These are phyloP conservation scores for Claviceps cyperi DNA, from an alignment of 2,329 filamentous ascomycete species.

Conservation along the genomic window DNA sequence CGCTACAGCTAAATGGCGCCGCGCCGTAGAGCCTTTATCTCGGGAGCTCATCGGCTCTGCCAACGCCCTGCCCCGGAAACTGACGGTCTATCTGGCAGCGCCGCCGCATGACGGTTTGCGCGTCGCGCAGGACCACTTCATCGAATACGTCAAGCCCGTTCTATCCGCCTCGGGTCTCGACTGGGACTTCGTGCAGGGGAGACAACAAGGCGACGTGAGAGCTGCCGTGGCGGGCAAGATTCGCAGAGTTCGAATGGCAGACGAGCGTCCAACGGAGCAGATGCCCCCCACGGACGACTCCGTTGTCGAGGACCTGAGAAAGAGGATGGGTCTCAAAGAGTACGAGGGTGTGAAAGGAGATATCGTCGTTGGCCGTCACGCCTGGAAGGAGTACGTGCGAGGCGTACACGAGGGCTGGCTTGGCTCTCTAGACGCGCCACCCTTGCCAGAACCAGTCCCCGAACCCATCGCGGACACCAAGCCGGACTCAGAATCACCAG, in stretches of 20 bases:
- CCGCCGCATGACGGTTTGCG: slow-evolving; percentile 79
- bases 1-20: slow-evolving; percentile 74
- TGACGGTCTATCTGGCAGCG: slow-evolving; percentile 74
- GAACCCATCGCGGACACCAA: slow-evolving; percentile 12
- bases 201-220: slow-evolving; percentile 82
- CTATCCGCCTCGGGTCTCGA: slow-evolving; percentile 80
- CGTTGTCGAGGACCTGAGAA: slow-evolving; percentile 47
- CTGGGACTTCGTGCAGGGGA: slow-evolving; percentile 89
- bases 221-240: slow-evolving; percentile 78
- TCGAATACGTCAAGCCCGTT: slow-evolving; percentile 89
- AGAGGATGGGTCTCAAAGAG: slow-evolving; percentile 50
- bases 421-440: slow-evolving; percentile 59
- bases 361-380: slow-evolving; percentile 75
- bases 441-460: slow-evolving; percentile 13
- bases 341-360: slow-evolving; percentile 69
- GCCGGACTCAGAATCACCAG: slow-evolving; percentile 6
- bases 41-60: slow-evolving; percentile 55
- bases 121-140: slow-evolving; percentile 82
- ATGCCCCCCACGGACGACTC: slow-evolving; percentile 35
- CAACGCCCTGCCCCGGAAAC: slow-evolving; percentile 61
- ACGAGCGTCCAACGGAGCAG: slow-evolving; percentile 34
- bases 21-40: slow-evolving; percentile 70
- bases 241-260: slow-evolving; percentile 50
- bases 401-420: slow-evolving; percentile 95
- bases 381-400: slow-evolving; percentile 94